Percentiles rank a stretch among this genome's conserved stretches.
These are phyloP conservation scores for Onygena corvina DNA, from an alignment of 2,329 filamentous ascomycete species.

Conservation along the genomic window DNA sequence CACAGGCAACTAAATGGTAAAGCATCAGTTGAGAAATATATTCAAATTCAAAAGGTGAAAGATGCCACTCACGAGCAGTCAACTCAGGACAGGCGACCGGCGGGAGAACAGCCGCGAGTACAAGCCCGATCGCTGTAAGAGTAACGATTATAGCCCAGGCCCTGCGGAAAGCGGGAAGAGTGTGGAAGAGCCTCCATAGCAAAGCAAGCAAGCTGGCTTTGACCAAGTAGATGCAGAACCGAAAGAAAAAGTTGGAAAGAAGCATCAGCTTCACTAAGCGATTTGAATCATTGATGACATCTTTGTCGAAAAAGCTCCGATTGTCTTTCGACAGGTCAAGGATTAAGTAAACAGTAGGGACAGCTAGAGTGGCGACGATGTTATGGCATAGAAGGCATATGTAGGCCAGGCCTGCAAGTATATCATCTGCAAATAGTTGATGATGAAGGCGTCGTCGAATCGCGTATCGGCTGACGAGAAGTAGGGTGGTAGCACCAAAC, in stretches of 20 bases:
- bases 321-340: slow-evolving; percentile 2
- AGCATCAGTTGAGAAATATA: background rate
- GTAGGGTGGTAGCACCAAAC: slow-evolving; percentile 9
- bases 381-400: slow-evolving; percentile 10
- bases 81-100: slow-evolving; percentile 8
- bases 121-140: background rate
- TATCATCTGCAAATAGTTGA: slow-evolving; percentile 12
- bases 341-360: slow-evolving; percentile 9
- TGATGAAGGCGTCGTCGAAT: slow-evolving; percentile 12
- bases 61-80: slow-evolving; percentile 3
- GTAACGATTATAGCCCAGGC: slow-evolving; percentile 6
- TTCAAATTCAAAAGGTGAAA: background rate
- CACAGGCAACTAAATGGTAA: background rate
- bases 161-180: slow-evolving; percentile 6
- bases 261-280: slow-evolving; percentile 1
- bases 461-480: slow-evolving; percentile 7
- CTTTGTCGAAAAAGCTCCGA: background rate
- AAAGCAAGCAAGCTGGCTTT: slow-evolving; percentile 12
- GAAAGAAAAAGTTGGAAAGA: slow-evolving; percentile 8
- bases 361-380: slow-evolving; percentile 6
- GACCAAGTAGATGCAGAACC: slow-evolving; percentile 8
- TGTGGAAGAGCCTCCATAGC: slow-evolving; percentile 11
- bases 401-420: slow-evolving; percentile 9
- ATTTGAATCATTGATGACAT: background rate
- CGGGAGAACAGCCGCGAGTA: slow-evolving; percentile 2